Conservation (phyloP, 805 yeast species). For the Kodamaea hsintzibuensis region DNA sequence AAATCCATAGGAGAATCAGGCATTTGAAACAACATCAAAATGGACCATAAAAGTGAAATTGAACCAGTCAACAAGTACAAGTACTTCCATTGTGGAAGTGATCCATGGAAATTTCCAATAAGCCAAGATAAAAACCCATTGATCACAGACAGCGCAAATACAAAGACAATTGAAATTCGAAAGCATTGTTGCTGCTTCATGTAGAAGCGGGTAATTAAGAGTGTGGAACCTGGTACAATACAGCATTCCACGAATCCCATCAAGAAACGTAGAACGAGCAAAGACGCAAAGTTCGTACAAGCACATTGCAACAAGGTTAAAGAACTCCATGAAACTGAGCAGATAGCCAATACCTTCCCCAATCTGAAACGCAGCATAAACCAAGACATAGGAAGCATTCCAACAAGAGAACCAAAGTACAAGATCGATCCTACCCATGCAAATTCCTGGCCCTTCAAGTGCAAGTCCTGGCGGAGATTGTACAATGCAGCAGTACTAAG, state of each 20-base stretch:
- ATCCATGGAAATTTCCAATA: conserved; percentile 11
- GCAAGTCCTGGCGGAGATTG: conserved; percentile 8
- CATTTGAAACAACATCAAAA: conserved; percentile 12
- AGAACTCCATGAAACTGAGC: conserved; percentile 7
- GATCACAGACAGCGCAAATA: conserved; percentile 12
- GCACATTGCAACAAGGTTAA: conserved; percentile 7
- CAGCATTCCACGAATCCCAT: conserved; percentile 10
- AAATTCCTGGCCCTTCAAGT: conserved; percentile 10
- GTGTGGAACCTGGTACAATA: conserved; percentile 8
- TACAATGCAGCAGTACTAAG: conserved; percentile 10
- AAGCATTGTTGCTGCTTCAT: conserved; percentile 8
- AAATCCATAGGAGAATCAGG: conserved; percentile 12
- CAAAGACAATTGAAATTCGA: conserved; percentile 7
- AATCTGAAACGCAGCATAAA: conserved; percentile 7
- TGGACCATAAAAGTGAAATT: conserved; percentile 8
- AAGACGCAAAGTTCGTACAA: not conserved
- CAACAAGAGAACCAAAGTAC: conserved; percentile 12
- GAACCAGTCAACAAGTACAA: conserved; percentile 10
- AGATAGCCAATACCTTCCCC: conserved; percentile 8
- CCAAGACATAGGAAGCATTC: conserved; percentile 10
- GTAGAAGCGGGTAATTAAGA: conserved; percentile 5
- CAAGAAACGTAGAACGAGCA: conserved; percentile 8
- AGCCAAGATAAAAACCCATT: conserved; percentile 12
- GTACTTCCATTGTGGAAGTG: conserved; percentile 10
- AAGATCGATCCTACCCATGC: conserved; percentile 14